A percentile compares a stretch with the other conserved stretches of the same genome.
phyloP scores from a whole-genome alignment of 202 grass and related monocot species.

The Saccharum hybrid region DNA sequence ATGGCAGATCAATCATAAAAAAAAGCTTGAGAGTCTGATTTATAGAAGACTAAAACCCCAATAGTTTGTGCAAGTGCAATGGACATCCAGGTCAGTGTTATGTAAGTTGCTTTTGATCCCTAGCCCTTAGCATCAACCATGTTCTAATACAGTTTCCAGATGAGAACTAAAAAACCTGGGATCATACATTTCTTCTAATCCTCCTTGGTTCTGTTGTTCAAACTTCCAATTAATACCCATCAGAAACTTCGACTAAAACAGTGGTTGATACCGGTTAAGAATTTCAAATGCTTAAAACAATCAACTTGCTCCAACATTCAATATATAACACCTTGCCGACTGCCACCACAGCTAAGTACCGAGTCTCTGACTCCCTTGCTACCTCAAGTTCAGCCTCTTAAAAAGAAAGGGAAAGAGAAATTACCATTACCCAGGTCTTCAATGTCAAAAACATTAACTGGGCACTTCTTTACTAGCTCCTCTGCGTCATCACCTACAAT shows the following conservation, averaged over 20 bases:
- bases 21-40: background rate
- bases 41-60: background rate
- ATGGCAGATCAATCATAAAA: background rate
- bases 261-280: background rate
- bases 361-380: background rate
- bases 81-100: background rate
- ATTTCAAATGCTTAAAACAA: background rate
- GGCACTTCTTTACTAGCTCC: constrained; percentile 68
- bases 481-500: constrained; percentile 63
- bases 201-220: background rate
- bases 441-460: constrained; percentile 87
- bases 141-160: background rate
- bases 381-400: constrained; percentile 9
- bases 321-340: background rate
- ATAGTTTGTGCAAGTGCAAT: background rate
- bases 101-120: background rate
- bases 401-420: constrained; percentile 36
- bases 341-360: background rate
- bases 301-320: background rate
- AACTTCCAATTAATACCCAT: background rate
- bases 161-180: background rate
- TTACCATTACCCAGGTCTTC: constrained; percentile 87
- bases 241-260: background rate
- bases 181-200: background rate
- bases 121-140: background rate